These are phyloP conservation scores for Diddensiella transvaalensis DNA, from an alignment of 805 yeast genomes.

Conservation along the genomic window DNA sequence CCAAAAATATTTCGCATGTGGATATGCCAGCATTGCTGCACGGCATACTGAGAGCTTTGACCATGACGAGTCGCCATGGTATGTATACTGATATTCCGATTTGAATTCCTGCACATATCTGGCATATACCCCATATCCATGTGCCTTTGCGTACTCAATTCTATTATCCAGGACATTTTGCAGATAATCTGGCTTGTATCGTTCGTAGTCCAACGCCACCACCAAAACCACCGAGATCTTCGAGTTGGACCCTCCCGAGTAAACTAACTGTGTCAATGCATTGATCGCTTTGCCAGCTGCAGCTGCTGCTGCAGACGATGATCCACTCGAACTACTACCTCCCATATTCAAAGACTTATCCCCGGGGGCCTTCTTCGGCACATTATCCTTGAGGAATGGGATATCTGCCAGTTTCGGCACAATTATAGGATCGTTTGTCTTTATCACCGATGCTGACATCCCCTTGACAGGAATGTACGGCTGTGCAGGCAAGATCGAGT, in stretches of 20 bases:
- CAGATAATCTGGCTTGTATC: conserved; percentile 68
- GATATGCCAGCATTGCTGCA: conserved; percentile 93
- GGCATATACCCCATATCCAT: conserved; percentile 77
- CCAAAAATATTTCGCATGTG: conserved; percentile 88
- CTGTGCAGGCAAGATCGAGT: conserved; percentile 9
- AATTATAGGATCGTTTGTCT: conserved; percentile 21
- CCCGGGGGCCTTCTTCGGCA: conserved; percentile 33
- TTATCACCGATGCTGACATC: conserved; percentile 9
- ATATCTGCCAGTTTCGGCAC: conserved; percentile 21
- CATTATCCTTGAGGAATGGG: conserved; percentile 20
- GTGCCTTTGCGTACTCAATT: conserved; percentile 79
- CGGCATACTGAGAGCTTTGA: conserved; percentile 59
- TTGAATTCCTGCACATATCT: conserved; percentile 81
- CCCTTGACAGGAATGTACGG: conserved; percentile 15
- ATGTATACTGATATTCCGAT: conserved; percentile 22
- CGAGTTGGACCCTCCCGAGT: conserved; percentile 14
- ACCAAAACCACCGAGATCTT: conserved; percentile 56
- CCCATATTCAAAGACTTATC: conserved; percentile 24
- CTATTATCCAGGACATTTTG: conserved; percentile 77
- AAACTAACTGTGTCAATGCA: not conserved
- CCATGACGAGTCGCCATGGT: conserved; percentile 44
- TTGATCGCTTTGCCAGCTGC: not conserved
- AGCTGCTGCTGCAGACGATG: conserved; percentile 2
- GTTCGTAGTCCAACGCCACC: conserved; percentile 76
- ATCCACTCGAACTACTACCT: conserved; percentile 3